Percentiles rank a stretch among this genome's conserved stretches.
phyloP scores from a whole-genome alignment of 495 filamentous ascomycete genomes.

The Cudoniella acicularis region DNA sequence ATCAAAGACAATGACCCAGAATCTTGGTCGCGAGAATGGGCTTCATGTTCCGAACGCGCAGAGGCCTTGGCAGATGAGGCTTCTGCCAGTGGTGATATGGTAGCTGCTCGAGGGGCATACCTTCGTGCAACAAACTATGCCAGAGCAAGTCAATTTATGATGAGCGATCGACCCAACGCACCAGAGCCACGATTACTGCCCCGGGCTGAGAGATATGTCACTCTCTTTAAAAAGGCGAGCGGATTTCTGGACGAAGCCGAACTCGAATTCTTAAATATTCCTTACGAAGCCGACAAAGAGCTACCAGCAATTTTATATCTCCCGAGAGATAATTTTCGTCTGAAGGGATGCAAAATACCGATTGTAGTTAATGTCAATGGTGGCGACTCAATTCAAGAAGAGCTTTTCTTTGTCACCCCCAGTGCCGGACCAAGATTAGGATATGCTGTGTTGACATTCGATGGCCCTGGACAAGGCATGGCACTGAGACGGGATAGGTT shows the following conservation, averaged over 20 bases:
- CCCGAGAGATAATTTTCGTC: slow-evolving; percentile 19
- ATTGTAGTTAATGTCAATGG: slow-evolving; percentile 39
- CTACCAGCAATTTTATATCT: slow-evolving; percentile 42
- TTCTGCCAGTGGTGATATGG: slow-evolving; percentile 17
- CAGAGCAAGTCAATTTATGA: slow-evolving; percentile 35
- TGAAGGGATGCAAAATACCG: slow-evolving; percentile 32
- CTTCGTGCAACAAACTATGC: slow-evolving; percentile 41
- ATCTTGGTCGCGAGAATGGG: slow-evolving; percentile 37
- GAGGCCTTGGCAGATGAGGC: slow-evolving; percentile 34
- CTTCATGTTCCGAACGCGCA: slow-evolving; percentile 25
- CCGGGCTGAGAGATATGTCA: slow-evolving; percentile 16
- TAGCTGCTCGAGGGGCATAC: slow-evolving; percentile 28
- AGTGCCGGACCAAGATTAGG: slow-evolving; percentile 29
- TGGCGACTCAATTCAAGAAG: slow-evolving; percentile 42
- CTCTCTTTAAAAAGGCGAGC: slow-evolving; percentile 23
- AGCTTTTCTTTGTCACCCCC: slow-evolving; percentile 37
- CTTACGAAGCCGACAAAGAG: slow-evolving; percentile 29
- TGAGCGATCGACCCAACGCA: slow-evolving; percentile 1
- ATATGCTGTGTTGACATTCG: slow-evolving; percentile 45
- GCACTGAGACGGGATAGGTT: slow-evolving; percentile 28
- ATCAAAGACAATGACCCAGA: slow-evolving; percentile 39
- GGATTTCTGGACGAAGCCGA: slow-evolving; percentile 18
- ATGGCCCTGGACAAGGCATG: slow-evolving; percentile 50
- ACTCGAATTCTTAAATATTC: slow-evolving; percentile 30
- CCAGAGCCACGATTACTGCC: slow-evolving; percentile 22